A percentile compares a stretch with the other conserved stretches of the same genome.
Conservation (phyloP, 2,329 filamentous ascomycete species). For the Elsinoe perseae region DNA sequence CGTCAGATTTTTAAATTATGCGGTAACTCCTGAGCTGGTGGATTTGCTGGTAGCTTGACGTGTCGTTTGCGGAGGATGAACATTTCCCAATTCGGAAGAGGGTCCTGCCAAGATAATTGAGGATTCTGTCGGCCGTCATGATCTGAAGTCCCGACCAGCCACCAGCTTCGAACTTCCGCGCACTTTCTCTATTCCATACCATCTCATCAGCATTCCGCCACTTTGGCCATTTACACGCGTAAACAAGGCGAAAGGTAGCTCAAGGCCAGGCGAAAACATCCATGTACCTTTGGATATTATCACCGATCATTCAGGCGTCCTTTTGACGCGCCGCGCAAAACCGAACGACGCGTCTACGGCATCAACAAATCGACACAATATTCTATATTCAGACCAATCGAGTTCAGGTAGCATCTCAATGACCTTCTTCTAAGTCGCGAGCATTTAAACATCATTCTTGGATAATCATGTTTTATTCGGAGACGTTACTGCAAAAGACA, state of each 20-base stretch:
- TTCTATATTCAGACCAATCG: not conserved
- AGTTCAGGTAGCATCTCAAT: not conserved
- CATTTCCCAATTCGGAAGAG: slow-evolving; percentile 10
- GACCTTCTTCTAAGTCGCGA: not conserved
- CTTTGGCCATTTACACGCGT: not conserved
- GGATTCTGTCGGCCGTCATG: not conserved
- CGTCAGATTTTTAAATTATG: not conserved
- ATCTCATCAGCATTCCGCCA: not conserved
- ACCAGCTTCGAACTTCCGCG: not conserved
- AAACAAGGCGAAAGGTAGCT: not conserved
- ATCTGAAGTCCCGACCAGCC: not conserved
- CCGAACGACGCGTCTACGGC: not conserved
- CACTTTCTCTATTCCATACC: not conserved
- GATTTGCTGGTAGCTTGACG: not conserved
- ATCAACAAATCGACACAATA: slow-evolving; percentile 8
- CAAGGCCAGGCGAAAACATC: not conserved
- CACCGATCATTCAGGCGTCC: not conserved
- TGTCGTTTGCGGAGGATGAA: slow-evolving; percentile 11
- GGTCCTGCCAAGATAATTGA: not conserved
- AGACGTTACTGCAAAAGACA: slow-evolving; percentile 90
- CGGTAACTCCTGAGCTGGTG: not conserved
- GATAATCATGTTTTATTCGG: slow-evolving; percentile 84
- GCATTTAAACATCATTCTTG: not conserved
- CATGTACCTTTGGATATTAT: not conserved
- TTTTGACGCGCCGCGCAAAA: slow-evolving; percentile 13